These are phyloP conservation scores for Phytophthora constricta DNA, from an alignment of 352 stramenopile species.

Conservation along the genomic window DNA sequence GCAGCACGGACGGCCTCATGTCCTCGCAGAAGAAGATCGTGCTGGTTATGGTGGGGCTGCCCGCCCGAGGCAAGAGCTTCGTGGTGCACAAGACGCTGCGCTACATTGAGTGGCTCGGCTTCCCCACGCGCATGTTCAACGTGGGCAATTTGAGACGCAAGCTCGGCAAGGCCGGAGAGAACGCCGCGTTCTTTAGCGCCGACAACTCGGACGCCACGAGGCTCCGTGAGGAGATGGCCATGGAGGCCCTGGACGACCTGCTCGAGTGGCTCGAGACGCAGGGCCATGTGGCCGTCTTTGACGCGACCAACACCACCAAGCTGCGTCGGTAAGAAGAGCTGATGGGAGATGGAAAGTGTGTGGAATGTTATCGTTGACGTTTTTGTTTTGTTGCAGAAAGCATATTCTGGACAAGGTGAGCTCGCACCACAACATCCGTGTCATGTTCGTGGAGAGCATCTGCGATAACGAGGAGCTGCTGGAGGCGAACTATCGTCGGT, in stretches of 20 bases:
- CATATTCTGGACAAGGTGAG: slow-evolving; percentile 72
- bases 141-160: slow-evolving; percentile 93
- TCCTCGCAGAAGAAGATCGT: slow-evolving; percentile 90
- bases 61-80: slow-evolving; percentile 95
- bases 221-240: slow-evolving; percentile 91
- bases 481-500: slow-evolving; percentile 91
- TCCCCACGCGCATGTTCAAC: slow-evolving; percentile 94
- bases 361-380: background rate
- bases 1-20: slow-evolving; percentile 59
- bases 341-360: background rate
- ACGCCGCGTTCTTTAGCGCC: slow-evolving; percentile 92
- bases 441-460: slow-evolving; percentile 96
- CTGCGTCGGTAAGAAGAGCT: slow-evolving; percentile 43
- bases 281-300: slow-evolving; percentile 94
- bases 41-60: slow-evolving; percentile 94
- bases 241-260: slow-evolving; percentile 87
- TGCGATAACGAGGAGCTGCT: slow-evolving; percentile 94
- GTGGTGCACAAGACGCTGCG: slow-evolving; percentile 93
- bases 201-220: slow-evolving; percentile 85
- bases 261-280: slow-evolving; percentile 92
- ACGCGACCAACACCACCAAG: slow-evolving; percentile 96
- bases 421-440: slow-evolving; percentile 71
- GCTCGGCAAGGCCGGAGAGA: slow-evolving; percentile 69
- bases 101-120: slow-evolving; percentile 94
- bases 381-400: slow-evolving; percentile 32